Evolutionary conservation across 345 rosid species (phyloP), one percentile per base, ranked within the genome.

Genomic region (Rubroshorea leprosula): DNA sequence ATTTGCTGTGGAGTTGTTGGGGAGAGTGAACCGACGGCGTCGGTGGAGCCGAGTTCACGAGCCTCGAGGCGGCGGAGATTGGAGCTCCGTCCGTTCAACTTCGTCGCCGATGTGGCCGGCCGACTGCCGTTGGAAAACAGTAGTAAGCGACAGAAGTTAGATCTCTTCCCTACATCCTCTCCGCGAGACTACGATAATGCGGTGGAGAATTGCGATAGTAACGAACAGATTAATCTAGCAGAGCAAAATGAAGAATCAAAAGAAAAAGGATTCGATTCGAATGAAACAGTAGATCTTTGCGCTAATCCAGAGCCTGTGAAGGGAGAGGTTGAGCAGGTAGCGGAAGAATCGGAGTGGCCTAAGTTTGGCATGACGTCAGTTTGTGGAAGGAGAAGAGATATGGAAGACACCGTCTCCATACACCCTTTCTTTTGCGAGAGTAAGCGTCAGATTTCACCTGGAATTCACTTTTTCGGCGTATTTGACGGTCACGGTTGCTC

Each of bases 401-500:
- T 93, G 99, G 99, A 93, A 72, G 99, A 93, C 55, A 83, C 97
- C 2, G 92, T 93, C 0, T 80, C 96, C 0, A 58, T 84, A 9
- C 84, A 73, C 21, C 71, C 85, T 3, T 69, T 70, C 2, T 69
- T 89, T 21, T 61, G 69, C 39, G 31, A 38, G 9, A 38, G 47
- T 18, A 58, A 60, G 27, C 49, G 27, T 11, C 48, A 24, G 18
- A 26, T 53, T 49, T 62, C 49, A 0, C 21, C 61, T 15, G 66
- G 53, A 4, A 48, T 70, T 39, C 87, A 86, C 52, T 83, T 87
- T 54, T 93, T 73, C 58, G 97, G 92, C 20, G 90, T 93, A 1
- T 93, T 80, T 26, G 99, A 93, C 51, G 99, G 99, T 29, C 99
- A 93, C 68, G 99, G 99, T 47, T 93, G 99, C 83, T 93, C 99